These are phyloP conservation scores for Coemansia sp. DNA, from an alignment of 192 early-diverging fungal genomes.

Conservation along the genomic window DNA sequence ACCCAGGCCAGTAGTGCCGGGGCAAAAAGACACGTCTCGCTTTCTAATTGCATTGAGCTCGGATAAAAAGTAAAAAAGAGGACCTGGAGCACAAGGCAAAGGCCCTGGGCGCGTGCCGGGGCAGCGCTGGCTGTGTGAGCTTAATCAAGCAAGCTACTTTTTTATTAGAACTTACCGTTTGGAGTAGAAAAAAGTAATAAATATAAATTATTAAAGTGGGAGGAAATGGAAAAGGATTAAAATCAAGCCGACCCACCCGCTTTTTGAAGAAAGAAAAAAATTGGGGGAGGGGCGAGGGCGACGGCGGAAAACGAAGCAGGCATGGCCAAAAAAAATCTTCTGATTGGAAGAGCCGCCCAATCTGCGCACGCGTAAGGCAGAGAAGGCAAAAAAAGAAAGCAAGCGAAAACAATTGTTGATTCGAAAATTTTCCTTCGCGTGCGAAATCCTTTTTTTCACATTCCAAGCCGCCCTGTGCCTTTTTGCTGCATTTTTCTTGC, in stretches of 20 bases:
- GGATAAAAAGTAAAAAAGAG: not conserved
- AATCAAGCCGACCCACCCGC: conserved; percentile 17
- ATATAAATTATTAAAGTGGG: conserved; percentile 36
- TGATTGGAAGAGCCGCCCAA: not conserved
- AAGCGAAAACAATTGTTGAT: not conserved
- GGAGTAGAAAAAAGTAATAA: conserved; percentile 13
- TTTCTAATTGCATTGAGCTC: not conserved
- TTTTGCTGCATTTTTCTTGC: conserved; percentile 3
- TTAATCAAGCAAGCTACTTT: conserved; percentile 9
- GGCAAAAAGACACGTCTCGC: too few species aligned
- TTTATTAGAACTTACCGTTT: conserved; percentile 18
- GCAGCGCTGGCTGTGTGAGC: not conserved
- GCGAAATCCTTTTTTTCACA: not conserved
- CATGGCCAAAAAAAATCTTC: not conserved
- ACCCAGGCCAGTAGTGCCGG: too few species aligned
- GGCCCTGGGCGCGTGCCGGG: not conserved
- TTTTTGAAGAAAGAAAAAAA: not conserved
- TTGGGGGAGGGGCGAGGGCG: not conserved
- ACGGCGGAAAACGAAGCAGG: conserved; percentile 16
- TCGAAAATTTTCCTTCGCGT: not conserved
- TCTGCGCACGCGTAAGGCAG: not conserved
- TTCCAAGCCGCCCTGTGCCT: conserved; percentile 1
- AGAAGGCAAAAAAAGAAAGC: not conserved
- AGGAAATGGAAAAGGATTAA: conserved; percentile 32
- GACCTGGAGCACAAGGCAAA: not conserved